phyloP scores from a whole-genome alignment of 257 asterid species.

The Solanum virginianum region DNA sequence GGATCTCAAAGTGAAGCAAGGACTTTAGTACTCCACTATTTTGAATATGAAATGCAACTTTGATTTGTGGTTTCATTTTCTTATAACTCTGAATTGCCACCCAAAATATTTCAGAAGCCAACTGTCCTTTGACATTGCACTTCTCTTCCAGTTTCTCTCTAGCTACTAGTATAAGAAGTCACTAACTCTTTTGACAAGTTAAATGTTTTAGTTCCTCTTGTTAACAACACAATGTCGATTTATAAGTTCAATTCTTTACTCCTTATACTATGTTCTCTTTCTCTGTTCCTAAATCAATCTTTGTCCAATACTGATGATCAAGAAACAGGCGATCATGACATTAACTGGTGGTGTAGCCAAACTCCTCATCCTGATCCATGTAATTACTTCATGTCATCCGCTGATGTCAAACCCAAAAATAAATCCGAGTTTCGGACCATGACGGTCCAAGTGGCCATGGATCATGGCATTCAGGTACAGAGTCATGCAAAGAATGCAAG shows the following conservation, averaged over 20 bases:
- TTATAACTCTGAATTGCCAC: not conserved
- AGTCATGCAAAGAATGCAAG: constrained; percentile 14
- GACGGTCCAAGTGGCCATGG: constrained; percentile 40
- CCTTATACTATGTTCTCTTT: not conserved
- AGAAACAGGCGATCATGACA: constrained; percentile 7
- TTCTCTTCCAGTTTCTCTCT: not conserved
- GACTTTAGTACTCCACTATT: not conserved
- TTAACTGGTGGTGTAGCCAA: constrained; percentile 44
- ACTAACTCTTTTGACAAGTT: not conserved
- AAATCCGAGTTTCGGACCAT: constrained; percentile 32
- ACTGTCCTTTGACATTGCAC: constrained; percentile 2
- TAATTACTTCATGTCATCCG: constrained; percentile 25
- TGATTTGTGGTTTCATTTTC: not conserved
- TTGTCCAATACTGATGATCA: not conserved
- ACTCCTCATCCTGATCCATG: constrained; percentile 66
- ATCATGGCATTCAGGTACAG: constrained; percentile 26
- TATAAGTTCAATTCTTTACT: not conserved
- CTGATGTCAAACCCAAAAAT: constrained; percentile 15
- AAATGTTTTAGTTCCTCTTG: not conserved
- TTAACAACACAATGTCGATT: not conserved
- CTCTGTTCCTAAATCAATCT: constrained; percentile 7
- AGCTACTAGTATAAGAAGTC: not conserved
- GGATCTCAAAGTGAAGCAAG: constrained; percentile 32
- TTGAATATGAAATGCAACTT: constrained; percentile 1
- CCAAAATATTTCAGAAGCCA: not conserved